A percentile compares a stretch with the other conserved stretches of the same genome.
Conservation (phyloP, 2,329 filamentous ascomycete genomes). For the Aspergillus luchuensis region DNA sequence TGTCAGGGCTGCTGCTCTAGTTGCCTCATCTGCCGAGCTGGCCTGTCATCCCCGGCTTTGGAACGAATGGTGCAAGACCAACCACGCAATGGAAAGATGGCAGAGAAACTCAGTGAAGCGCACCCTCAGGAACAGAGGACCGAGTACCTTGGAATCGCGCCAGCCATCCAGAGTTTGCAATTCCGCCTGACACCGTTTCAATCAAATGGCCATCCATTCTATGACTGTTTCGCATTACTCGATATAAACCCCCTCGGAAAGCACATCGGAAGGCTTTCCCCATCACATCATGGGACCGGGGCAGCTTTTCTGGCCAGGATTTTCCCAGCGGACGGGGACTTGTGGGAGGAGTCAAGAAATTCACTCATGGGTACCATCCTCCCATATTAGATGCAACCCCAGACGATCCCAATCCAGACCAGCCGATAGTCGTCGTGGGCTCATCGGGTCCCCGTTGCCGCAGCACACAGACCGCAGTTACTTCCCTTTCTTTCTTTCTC, state of each 20-base stretch:
- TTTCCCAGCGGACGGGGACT: neutral
- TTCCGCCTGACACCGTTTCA: conserved; percentile 1
- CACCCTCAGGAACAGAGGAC: neutral
- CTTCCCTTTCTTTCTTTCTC: neutral
- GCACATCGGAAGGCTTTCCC: conserved; percentile 12
- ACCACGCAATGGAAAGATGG: neutral
- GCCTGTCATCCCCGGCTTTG: conserved; percentile 5
- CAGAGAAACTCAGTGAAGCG: neutral
- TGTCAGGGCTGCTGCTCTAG: neutral
- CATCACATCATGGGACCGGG: conserved; percentile 7
- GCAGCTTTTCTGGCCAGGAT: neutral
- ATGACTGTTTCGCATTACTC: conserved; percentile 25
- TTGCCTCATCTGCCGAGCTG: conserved; percentile 9
- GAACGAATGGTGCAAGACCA: neutral
- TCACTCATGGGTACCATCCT: neutral
- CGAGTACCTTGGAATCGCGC: conserved; percentile 6
- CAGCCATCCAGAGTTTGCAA: conserved; percentile 6
- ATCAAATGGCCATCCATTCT: conserved; percentile 1
- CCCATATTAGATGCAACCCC: conserved; percentile 16
- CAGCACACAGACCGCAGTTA: conserved; percentile 12
- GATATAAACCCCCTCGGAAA: conserved; percentile 20
- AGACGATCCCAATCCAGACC: conserved; percentile 23
- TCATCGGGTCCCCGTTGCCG: conserved; percentile 10
- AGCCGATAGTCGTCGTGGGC: conserved; percentile 6
- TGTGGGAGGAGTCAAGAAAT: conserved; percentile 2